Conservation (phyloP, 495 filamentous ascomycete genomes). For the Lentithecium fluviatile region DNA sequence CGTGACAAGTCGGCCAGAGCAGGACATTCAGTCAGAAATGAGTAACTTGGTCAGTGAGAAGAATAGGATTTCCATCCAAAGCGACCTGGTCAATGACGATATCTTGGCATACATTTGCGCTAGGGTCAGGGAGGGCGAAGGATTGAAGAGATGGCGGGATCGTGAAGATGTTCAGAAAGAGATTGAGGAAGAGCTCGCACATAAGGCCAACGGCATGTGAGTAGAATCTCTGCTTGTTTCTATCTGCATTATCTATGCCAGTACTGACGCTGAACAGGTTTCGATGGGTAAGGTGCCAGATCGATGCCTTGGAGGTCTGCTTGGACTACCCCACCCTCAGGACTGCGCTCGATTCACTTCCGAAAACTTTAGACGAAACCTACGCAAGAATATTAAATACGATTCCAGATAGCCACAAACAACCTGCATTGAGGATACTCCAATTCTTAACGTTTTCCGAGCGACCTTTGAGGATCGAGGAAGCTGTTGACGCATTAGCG, state of each 20-base stretch:
- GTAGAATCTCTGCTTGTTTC: not conserved
- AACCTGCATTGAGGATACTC: constrained; percentile 35
- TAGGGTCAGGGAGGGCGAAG: not conserved
- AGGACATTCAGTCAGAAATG: constrained; percentile 43
- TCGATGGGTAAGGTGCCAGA: constrained; percentile 47
- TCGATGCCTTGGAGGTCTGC: constrained; percentile 44
- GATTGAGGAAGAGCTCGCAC: constrained; percentile 9
- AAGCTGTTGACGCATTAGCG: constrained; percentile 40
- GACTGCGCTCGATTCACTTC: constrained; percentile 41
- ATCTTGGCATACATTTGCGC: constrained; percentile 4
- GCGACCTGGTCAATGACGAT: not conserved
- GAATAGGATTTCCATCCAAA: not conserved
- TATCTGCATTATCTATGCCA: too few species aligned
- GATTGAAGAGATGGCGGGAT: not conserved
- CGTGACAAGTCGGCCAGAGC: constrained; percentile 15
- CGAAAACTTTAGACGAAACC: constrained; percentile 43
- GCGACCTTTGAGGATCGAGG: constrained; percentile 33
- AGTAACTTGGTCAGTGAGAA: constrained; percentile 22
- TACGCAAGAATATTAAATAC: constrained; percentile 39
- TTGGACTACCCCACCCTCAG: constrained; percentile 28
- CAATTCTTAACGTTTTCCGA: constrained; percentile 40
- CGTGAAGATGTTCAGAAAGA: constrained; percentile 3
- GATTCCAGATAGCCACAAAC: constrained; percentile 28
- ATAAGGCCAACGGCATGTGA: constrained; percentile 14
- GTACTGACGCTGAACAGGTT: constrained; percentile 40